phyloP scores from a whole-genome alignment of 148 eudicot species.

The Polygonum aviculare region DNA sequence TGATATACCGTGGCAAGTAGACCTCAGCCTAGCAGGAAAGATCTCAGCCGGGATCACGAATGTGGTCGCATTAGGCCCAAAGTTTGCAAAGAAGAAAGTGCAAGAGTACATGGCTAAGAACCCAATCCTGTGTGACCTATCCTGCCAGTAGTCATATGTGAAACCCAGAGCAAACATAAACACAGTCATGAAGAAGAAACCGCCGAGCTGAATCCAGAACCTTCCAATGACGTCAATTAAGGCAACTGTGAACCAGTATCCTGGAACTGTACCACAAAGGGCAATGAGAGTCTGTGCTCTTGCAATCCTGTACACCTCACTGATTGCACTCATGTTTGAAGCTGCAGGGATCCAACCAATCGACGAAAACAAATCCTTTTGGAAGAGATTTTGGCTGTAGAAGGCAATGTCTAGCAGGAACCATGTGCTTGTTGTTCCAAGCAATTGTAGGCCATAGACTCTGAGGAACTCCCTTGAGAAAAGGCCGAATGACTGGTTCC shows the following conservation, averaged over 20 bases:
- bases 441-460: slow-evolving; percentile 47
- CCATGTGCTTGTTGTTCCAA: slow-evolving; percentile 66
- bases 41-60: slow-evolving; percentile 28
- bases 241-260: slow-evolving; percentile 68
- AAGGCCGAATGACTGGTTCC: slow-evolving; percentile 26
- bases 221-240: slow-evolving; percentile 55
- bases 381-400: slow-evolving; percentile 70
- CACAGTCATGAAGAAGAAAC: slow-evolving; percentile 68
- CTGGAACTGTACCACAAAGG: slow-evolving; percentile 59
- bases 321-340: slow-evolving; percentile 43
- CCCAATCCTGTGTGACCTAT: slow-evolving; percentile 22
- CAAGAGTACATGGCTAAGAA: slow-evolving; percentile 24
- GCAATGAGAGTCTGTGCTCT: slow-evolving; percentile 60
- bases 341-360: slow-evolving; percentile 58
- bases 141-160: slow-evolving; percentile 48
- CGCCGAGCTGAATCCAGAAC: slow-evolving; percentile 49
- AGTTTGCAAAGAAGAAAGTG: slow-evolving; percentile 28
- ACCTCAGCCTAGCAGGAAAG: slow-evolving; percentile 27
- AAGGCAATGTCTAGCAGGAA: slow-evolving; percentile 71
- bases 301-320: slow-evolving; percentile 47
- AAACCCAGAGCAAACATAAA: slow-evolving; percentile 72
- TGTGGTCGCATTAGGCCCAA: slow-evolving; percentile 29
- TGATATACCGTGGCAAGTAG: slow-evolving; percentile 29
- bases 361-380: slow-evolving; percentile 47
- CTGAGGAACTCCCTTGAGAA: slow-evolving; percentile 41